Evolutionary conservation across 2,329 filamentous ascomycete species (phyloP), one percentile per base, ranked within the genome.

Genomic region (Ciborinia camelliae): DNA sequence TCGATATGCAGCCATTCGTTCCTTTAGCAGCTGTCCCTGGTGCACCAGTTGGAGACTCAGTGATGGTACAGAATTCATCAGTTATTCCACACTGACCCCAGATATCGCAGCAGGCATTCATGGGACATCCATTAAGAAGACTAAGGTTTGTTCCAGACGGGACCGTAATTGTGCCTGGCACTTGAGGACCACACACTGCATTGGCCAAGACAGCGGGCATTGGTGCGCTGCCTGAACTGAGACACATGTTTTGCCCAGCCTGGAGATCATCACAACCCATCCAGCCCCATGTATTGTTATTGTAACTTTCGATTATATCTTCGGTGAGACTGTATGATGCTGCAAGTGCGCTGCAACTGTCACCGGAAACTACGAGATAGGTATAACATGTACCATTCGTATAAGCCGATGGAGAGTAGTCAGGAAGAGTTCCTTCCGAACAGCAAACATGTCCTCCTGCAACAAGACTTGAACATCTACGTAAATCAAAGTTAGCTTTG

Each of bases 241-340:
- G 68, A 64, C 80, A 82, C 5, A 81, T 77, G 15, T 70, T 71
- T 2, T 64, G 45, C 1, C 74, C 73, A 20, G 69, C 60, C 26
- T 68, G 65, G 6, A 82, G 64, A 9, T 70, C 57, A 1, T 68
- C 57, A 67, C 80, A 82, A 8, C 76, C 77, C 5, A 47, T 68
- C 77, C 77, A 81, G n/a, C 73, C 77, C 79, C 79, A 82, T 6
- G 79, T 80, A 2, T 76, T 71, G 23, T 71, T 75, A 67, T 82
- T 82, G 54, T 75, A 77, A 0, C 65, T 64, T 41, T 78, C 73
- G 4, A 82, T 70, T 0, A 79, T 66, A 1, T 69, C 55, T 0
- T 72, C 61, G 1, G 72, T 78, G 14, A 81, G 63, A 10, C 67
- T 64, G 66, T 78, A 66, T 0, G 62, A 45, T 3, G 68, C 66